These are phyloP conservation scores for Tanozyma kutaoensis DNA, from an alignment of 805 yeast genomes.

Conservation along the genomic window DNA sequence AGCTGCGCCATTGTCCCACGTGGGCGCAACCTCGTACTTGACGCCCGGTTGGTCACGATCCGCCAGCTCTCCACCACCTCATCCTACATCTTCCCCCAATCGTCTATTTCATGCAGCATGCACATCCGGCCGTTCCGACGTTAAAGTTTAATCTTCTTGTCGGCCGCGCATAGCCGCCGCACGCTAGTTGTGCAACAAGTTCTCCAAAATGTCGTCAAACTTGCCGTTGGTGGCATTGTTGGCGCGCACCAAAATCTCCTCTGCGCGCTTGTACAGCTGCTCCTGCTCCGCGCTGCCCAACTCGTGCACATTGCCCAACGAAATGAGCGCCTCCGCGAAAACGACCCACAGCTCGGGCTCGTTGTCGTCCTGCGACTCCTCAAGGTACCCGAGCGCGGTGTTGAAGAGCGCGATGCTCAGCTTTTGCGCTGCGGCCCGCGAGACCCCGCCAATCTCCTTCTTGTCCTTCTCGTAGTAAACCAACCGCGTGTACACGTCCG, in stretches of 20 bases:
- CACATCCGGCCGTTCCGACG: too few species aligned
- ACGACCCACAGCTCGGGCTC: slow-evolving; percentile 75
- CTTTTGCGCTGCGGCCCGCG: slow-evolving; percentile 29
- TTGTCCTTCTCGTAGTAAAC: slow-evolving; percentile 34
- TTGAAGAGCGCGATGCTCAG: slow-evolving; percentile 34
- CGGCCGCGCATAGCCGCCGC: too few species aligned
- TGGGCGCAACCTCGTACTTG: too few species aligned
- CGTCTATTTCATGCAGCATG: too few species aligned
- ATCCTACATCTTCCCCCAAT: too few species aligned
- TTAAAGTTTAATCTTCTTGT: too few species aligned
- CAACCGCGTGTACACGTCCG: slow-evolving; percentile 38
- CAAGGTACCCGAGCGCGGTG: slow-evolving; percentile 44
- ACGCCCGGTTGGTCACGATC: too few species aligned
- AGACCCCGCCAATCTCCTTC: slow-evolving; percentile 21
- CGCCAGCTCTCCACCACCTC: too few species aligned
- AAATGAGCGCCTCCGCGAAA: slow-evolving; percentile 76
- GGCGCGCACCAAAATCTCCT: slow-evolving; percentile 51
- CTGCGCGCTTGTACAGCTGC: slow-evolving; percentile 53
- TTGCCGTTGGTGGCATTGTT: slow-evolving; percentile 73
- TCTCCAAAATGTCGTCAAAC: slow-evolving; percentile 50
- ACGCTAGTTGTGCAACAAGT: slow-evolving; percentile 24
- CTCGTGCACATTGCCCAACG: slow-evolving; percentile 62
- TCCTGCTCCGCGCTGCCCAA: slow-evolving; percentile 59
- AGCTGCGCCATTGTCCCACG: too few species aligned
- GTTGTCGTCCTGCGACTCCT: slow-evolving; percentile 49